A percentile compares a stretch with the other conserved stretches of the same genome.
Conservation (phyloP, 495 filamentous ascomycete species). For the Cudoniella acicularis region DNA sequence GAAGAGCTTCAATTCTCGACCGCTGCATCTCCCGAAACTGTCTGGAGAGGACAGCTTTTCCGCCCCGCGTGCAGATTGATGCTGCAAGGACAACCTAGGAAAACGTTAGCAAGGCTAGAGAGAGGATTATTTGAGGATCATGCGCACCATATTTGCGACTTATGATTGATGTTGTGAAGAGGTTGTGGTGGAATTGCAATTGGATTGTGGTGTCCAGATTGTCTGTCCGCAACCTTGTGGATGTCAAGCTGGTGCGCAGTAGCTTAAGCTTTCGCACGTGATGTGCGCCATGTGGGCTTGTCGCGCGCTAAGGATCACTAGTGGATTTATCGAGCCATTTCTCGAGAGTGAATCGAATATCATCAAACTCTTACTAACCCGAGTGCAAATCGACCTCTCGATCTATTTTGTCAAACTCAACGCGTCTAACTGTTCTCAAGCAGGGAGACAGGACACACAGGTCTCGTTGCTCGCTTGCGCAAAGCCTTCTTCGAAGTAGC, state of each 20-base stretch:
- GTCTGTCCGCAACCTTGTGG: not conserved
- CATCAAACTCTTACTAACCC: not conserved
- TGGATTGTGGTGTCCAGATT: constrained; percentile 2
- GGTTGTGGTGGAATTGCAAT: constrained; percentile 7
- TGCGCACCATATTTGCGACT: constrained; percentile 23
- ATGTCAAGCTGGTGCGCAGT: not conserved
- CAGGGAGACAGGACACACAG: too few relatives aligned
- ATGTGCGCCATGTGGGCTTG: too few relatives aligned
- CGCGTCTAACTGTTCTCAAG: too few relatives aligned
- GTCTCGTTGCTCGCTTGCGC: too few relatives aligned
- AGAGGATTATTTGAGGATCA: not conserved
- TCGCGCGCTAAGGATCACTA: not conserved
- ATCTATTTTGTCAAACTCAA: too few relatives aligned
- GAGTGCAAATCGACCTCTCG: too few relatives aligned
- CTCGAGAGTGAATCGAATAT: not conserved
- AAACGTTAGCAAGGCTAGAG: constrained; percentile 18
- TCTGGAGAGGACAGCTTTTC: constrained; percentile 93
- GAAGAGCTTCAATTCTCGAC: constrained; percentile 90
- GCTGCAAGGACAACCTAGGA: constrained; percentile 92
- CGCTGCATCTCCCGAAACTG: constrained; percentile 96
- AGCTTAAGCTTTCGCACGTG: not conserved
- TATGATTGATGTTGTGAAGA: constrained; percentile 23
- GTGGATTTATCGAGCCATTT: too few relatives aligned
- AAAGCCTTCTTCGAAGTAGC: too few relatives aligned
- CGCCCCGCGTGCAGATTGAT: constrained; percentile 96